Evolutionary conservation across 2,329 filamentous ascomycete species (phyloP), one percentile per base, ranked within the genome.

Genomic region (Alternaria postmessia): DNA sequence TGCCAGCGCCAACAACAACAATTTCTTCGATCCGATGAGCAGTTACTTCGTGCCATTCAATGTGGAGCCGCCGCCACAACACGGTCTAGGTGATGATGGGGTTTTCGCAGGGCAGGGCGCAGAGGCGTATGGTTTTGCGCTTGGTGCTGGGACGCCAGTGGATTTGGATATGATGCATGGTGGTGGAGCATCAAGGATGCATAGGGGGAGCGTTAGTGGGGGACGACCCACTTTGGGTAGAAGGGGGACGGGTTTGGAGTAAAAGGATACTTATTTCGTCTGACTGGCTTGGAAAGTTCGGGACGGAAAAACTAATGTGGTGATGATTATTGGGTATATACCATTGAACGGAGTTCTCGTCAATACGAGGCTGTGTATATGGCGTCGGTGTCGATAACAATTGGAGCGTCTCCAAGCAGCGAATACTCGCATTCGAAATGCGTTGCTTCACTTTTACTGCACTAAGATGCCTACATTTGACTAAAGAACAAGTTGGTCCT

Each of bases 41-140:
- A 92, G 91, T 5, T 98, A 94, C 92, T 96, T 96, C 77, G 89
- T 96, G 82, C 93, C 94, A 1, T 96, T 97, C 79, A 96, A 96
- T 74, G 88, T 96, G 79, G 91, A 95, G 59, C 91, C 93, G 20
- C 88, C 91, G 0, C 67, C 67, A 8, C 57, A 59, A 20, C 51
- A 59, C 3, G 44, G 18, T n/a, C 54, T 76, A 20, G 79, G 75
- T 2, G 79, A 81, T 6, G 80, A 81, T 44, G 76, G 49, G 28
- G 70, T 56, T 32, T 76, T 69, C 66, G 72, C 66, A 20, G 60
- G 55, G 0, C 63, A 57, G 6, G 61, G 57, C 3, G 61, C 61
- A 0, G 64, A 65, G 38, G 60, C 63, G 0, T 67, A 67, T 44
- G 57, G 65, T 0, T 64, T 64, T 24, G 49, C 62, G 24, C 53